Percentiles rank a stretch among this genome's conserved stretches.
phyloP scores from a whole-genome alignment of 1,284 basidiomycete genomes.

The Cryptococcus amylolentus region DNA sequence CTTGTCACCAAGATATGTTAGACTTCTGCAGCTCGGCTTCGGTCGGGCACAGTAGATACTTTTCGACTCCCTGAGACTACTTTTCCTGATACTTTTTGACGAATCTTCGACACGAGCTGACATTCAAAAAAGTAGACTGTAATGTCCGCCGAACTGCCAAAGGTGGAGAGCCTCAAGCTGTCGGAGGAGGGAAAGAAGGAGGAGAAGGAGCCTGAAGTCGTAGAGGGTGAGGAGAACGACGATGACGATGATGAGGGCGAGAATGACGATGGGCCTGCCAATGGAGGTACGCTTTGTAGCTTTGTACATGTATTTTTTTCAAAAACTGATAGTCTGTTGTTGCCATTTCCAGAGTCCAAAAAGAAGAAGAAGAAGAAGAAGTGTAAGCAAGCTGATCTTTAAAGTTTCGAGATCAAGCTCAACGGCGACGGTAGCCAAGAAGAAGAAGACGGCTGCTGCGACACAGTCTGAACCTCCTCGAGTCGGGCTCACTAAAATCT shows the following conservation, averaged over 20 bases:
- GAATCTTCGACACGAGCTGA: background rate
- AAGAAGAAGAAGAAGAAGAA: conserved; percentile 96
- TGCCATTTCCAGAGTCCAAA: conserved; percentile 48
- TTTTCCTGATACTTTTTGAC: conserved; percentile 13
- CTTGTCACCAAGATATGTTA: conserved; percentile 38
- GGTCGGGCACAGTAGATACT: conserved; percentile 31
- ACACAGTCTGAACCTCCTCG: conserved; percentile 91
- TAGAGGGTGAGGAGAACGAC: conserved; percentile 35
- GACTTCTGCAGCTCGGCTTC: conserved; percentile 35
- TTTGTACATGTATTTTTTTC: background rate
- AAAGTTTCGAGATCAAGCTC: background rate
- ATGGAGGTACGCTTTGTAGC: conserved; percentile 10
- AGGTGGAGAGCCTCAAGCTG: conserved; percentile 30
- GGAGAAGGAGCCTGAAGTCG: conserved; percentile 16
- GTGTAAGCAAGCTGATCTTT: conserved; percentile 31
- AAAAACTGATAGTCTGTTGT: background rate
- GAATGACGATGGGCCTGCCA: conserved; percentile 24
- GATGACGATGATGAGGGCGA: conserved; percentile 44
- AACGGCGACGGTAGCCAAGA: conserved; percentile 56
- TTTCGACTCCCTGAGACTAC: conserved; percentile 26
- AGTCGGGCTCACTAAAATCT: conserved; percentile 83
- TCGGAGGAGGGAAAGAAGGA: conserved; percentile 19
- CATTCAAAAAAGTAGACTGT: background rate
- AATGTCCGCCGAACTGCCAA: conserved; percentile 33
- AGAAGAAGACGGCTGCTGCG: conserved; percentile 58